Percentiles rank a stretch among this genome's conserved stretches.
These are phyloP conservation scores for Marvania coccoides DNA, from an alignment of 139 green algal species.

Conservation along the genomic window DNA sequence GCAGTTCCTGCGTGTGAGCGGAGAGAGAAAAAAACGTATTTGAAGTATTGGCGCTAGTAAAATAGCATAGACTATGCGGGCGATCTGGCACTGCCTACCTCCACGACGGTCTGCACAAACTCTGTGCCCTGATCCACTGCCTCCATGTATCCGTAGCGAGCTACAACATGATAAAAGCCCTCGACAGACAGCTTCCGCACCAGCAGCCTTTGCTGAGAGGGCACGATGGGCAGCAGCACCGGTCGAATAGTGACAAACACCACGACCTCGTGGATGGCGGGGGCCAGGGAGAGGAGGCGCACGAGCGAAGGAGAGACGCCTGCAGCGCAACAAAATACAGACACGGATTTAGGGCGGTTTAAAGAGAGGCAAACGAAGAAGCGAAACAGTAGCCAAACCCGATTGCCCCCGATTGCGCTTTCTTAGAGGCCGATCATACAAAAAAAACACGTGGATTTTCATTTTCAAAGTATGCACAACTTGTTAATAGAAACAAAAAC, in stretches of 20 bases:
- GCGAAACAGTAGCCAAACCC: too few relatives aligned
- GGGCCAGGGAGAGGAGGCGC: conserved; percentile 1
- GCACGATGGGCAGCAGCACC: conserved; percentile 29
- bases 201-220: conserved; percentile 14
- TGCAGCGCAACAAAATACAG: too few relatives aligned
- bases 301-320: conserved; percentile 6
- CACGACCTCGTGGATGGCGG: conserved; percentile 5
- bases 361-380: neutral
- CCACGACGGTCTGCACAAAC: conserved; percentile 32
- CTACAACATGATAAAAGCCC: conserved; percentile 22
- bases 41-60: neutral
- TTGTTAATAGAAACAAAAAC: neutral
- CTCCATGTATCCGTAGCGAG: conserved; percentile 46
- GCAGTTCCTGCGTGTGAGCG: neutral
- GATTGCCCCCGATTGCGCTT: too few relatives aligned
- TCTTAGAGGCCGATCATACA: neutral
- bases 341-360: neutral
- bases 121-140: conserved; percentile 15
- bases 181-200: conserved; percentile 4
- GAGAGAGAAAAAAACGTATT: neutral
- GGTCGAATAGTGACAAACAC: conserved; percentile 18
- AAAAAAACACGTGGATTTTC: neutral
- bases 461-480: too few relatives aligned
- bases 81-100: neutral
- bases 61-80: neutral